phyloP scores from a whole-genome alignment of 352 stramenopile genomes.

The Phytophthora sojae region DNA sequence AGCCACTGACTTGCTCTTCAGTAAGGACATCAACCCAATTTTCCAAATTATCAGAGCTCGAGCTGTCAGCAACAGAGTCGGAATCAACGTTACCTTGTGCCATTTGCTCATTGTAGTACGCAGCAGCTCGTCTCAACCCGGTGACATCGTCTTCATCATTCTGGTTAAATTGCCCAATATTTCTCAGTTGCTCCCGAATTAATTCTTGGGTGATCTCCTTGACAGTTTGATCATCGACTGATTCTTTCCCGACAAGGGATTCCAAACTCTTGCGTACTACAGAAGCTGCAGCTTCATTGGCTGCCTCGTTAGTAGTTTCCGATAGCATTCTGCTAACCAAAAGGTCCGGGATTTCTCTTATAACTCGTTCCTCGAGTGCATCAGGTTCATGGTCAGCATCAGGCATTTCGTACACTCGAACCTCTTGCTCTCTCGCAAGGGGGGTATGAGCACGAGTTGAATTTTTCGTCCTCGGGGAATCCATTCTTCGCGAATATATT shows the following conservation, averaged over 20 bases:
- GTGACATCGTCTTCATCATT: slow-evolving; percentile 35
- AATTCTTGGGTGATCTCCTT: slow-evolving; percentile 48
- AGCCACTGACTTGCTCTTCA: slow-evolving; percentile 53
- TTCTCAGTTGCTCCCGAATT: slow-evolving; percentile 37
- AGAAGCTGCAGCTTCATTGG: slow-evolving; percentile 10
- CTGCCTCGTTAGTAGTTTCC: slow-evolving; percentile 9
- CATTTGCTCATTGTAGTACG: slow-evolving; percentile 45
- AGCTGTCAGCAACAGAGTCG: slow-evolving; percentile 12
- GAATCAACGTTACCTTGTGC: background rate
- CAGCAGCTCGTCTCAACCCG: slow-evolving; percentile 44
- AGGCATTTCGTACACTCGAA: slow-evolving; percentile 33
- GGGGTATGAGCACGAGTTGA: no score
- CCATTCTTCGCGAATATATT: slow-evolving; percentile 30
- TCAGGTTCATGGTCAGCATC: slow-evolving; percentile 8
- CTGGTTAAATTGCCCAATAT: background rate
- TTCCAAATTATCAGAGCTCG: slow-evolving; percentile 7
- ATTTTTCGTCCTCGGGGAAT: background rate
- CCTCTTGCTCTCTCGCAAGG: slow-evolving; percentile 10
- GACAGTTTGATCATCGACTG: slow-evolving; percentile 41
- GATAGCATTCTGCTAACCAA: slow-evolving; percentile 45
- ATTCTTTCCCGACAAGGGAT: slow-evolving; percentile 33
- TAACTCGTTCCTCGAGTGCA: slow-evolving; percentile 30
- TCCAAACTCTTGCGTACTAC: slow-evolving; percentile 49
- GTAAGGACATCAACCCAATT: slow-evolving; percentile 51
- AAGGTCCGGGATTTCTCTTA: slow-evolving; percentile 39